Conservation (phyloP, 768 basidiomycete species). For the Boletales sp. region DNA sequence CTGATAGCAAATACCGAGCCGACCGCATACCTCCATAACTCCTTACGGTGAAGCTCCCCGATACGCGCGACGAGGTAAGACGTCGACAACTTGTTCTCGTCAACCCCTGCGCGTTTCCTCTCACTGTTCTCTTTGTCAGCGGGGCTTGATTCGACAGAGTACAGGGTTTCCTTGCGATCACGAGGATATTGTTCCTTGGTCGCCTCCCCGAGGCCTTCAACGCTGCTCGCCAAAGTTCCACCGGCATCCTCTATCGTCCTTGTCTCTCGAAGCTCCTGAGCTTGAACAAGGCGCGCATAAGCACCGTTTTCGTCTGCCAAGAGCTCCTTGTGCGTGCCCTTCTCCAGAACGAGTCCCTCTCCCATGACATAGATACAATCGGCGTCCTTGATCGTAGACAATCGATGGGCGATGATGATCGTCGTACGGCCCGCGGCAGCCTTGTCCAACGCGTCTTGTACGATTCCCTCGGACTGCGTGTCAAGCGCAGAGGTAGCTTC, state of each 20-base stretch:
- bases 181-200: conserved; percentile 56
- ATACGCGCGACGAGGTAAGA: conserved; percentile 69
- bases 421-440: conserved; percentile 76
- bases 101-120: conserved; percentile 25
- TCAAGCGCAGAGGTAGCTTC: conserved; percentile 88
- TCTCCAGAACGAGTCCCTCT: conserved; percentile 75
- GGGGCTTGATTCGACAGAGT: conserved; percentile 70
- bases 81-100: conserved; percentile 42
- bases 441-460: conserved; percentile 88
- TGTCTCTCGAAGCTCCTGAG: conserved; percentile 73
- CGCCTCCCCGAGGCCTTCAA: conserved; percentile 53
- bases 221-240: conserved; percentile 13
- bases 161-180: conserved; percentile 34
- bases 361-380: conserved; percentile 88
- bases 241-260: conserved; percentile 24
- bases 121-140: conserved; percentile 45
- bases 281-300: conserved; percentile 72
- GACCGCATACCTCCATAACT: conserved; percentile 54
- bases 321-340: conserved; percentile 74
- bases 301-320: conserved; percentile 55
- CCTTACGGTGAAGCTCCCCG: conserved; percentile 56
- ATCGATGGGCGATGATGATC: conserved; percentile 76
- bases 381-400: conserved; percentile 84
- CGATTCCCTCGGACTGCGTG: conserved; percentile 82
- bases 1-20: conserved; percentile 57